Evolutionary conservation across 805 yeast genomes (phyloP).

Genomic region (Helenozyma rhizophorensis): DNA sequence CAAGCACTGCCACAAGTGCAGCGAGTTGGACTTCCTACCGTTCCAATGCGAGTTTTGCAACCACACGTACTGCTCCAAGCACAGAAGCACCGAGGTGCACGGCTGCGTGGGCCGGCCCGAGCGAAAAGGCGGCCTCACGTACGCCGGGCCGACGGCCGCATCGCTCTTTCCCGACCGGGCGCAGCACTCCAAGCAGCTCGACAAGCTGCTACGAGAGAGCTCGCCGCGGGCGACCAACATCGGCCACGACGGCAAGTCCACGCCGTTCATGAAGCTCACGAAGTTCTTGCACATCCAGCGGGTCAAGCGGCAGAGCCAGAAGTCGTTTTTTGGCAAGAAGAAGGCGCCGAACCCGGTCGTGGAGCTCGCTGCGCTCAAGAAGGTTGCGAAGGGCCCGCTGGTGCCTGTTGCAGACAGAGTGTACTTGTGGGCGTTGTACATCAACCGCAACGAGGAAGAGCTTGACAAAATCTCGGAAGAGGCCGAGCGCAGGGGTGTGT

Average conservation of each 20-base stretch:
- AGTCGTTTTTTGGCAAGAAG: constrained; percentile 5
- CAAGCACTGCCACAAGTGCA: constrained; percentile 50
- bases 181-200: constrained; percentile 35
- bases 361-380: constrained; percentile 38
- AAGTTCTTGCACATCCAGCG: constrained; percentile 14
- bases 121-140: constrained; percentile 12
- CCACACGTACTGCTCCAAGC: constrained; percentile 46
- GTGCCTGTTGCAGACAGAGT: constrained; percentile 42
- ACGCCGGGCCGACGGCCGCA: constrained; percentile 36
- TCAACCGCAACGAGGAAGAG: constrained; percentile 29
- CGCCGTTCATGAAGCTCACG: constrained; percentile 15
- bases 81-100: constrained; percentile 35
- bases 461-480: constrained; percentile 22
- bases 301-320: constrained; percentile 18
- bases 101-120: constrained; percentile 22
- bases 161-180: constrained; percentile 50
- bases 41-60: constrained; percentile 49
- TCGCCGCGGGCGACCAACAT: constrained; percentile 23
- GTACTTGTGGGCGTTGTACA: constrained; percentile 44
- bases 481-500: constrained; percentile 33
- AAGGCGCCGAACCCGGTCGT: constrained; percentile 16
- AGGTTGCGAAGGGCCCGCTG: constrained; percentile 49
- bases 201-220: constrained; percentile 15
- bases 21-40: constrained; percentile 55
- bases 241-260: constrained; percentile 4